phyloP scores from a whole-genome alignment of 1,139 yeast genomes.

The Hansenula sp. region DNA sequence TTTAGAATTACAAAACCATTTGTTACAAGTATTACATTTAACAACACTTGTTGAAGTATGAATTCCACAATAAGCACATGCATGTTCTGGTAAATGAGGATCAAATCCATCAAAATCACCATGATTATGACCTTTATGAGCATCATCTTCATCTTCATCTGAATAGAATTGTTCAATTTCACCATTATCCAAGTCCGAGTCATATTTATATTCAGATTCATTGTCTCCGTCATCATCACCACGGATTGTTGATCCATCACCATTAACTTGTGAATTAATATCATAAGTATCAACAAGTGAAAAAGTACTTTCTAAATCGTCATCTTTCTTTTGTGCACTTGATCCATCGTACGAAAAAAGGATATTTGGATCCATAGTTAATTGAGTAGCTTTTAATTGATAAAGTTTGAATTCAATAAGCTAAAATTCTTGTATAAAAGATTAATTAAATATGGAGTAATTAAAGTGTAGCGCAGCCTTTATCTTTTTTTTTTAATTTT shows the following conservation, averaged over 20 bases:
- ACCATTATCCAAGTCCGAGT: slow-evolving; percentile 12
- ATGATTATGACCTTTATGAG: slow-evolving; percentile 3
- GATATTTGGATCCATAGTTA: slow-evolving; percentile 19
- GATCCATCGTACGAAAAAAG: slow-evolving; percentile 12
- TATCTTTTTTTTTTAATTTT: not conserved
- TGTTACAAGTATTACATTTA: slow-evolving; percentile 71
- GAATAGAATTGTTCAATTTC: slow-evolving; percentile 3
- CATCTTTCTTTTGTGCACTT: not conserved
- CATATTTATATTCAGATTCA: slow-evolving; percentile 8
- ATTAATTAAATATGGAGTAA: too few species aligned
- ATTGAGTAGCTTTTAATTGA: not conserved
- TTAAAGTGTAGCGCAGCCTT: too few species aligned
- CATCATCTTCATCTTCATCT: slow-evolving; percentile 6
- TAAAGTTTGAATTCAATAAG: not conserved
- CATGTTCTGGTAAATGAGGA: slow-evolving; percentile 28
- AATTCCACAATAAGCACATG: slow-evolving; percentile 78
- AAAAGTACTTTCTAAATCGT: slow-evolving; percentile 4
- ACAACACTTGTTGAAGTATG: slow-evolving; percentile 63
- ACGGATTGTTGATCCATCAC: not conserved
- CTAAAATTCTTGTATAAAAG: too few species aligned
- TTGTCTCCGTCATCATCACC: slow-evolving; percentile 2
- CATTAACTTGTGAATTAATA: not conserved
- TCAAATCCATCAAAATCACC: slow-evolving; percentile 4
- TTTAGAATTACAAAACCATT: slow-evolving; percentile 91
- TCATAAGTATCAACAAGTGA: slow-evolving; percentile 1